Evolutionary conservation across 192 early-diverging fungal species (phyloP), one percentile per base, ranked within the genome.

Genomic region (Linnemannia schmuckeri): DNA sequence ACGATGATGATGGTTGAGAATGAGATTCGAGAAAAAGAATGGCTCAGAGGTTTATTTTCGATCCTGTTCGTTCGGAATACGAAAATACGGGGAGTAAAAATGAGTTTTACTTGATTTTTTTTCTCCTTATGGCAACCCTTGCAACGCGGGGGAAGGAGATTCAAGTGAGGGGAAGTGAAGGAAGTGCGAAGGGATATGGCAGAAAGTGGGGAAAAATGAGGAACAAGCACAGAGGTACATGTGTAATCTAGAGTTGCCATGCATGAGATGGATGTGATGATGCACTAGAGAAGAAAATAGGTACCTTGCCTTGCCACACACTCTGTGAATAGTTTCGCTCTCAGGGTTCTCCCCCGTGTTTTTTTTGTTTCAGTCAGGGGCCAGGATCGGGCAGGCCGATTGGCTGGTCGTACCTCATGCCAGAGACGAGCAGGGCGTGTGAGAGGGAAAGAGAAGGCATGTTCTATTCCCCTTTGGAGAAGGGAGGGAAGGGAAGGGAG

Each of bases 171-270:
- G 27, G 27, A 10, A 27, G n/a, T 27, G 30, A 24, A 33, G 27
- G 12, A 12, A 61, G n/a, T 30, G 61, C 15, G 30, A 30, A 33
- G 27, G 12, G 4, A 66, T 30, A 66, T 33, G 30, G 61, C 33
- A 66, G 61, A 66, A 66, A 66, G 61, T 66, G 61, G 61, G 61
- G 61, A 33, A 35, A 33, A 66, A 66, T 27, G 61, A 66, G 27
- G 61, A 66, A 66, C n/a, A 12, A 66, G 4, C 10, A 33, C 15
- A 66, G 27, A 33, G 12, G 61, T 66, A 66, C 61, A 33, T 66
- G 61, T 66, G 30, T 66, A 66, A 30, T 66, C 61, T 66, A 66
- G 61, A 66, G 61, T 66, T 35, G 61, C 61, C 61, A 33, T 66
- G 55, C 30, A 66, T 66, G 61, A 27, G 61, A 33, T 33, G 27